A percentile compares a stretch with the other conserved stretches of the same genome.
Evolutionary conservation across 179 eudicot genomes (phyloP).

Genomic region (Monotropa hypopitys): DNA sequence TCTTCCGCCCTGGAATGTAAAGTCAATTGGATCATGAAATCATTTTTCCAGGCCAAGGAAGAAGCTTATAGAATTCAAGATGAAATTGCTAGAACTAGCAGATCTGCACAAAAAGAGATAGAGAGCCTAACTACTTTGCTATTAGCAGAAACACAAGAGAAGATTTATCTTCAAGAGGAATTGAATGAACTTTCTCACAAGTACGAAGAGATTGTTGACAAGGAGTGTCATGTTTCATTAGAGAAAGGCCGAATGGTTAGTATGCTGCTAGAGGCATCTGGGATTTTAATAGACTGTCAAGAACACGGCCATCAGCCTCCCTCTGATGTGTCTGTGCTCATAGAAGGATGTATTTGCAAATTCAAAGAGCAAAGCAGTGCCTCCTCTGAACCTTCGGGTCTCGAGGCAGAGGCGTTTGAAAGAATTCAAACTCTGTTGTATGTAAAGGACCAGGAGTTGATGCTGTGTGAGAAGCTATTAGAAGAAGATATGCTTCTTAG

Average conservation of each 20-base stretch:
- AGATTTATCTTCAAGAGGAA: slow-evolving; percentile 39
- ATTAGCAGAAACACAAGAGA: slow-evolving; percentile 48
- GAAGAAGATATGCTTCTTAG: slow-evolving; percentile 44
- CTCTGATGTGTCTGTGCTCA: slow-evolving; percentile 30
- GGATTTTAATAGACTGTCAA: slow-evolving; percentile 22
- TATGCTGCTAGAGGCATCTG: slow-evolving; percentile 54
- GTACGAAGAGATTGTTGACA: slow-evolving; percentile 30
- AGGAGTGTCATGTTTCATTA: slow-evolving; percentile 34
- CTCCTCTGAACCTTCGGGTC: slow-evolving; percentile 26
- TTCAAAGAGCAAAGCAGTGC: slow-evolving; percentile 32
- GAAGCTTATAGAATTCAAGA: slow-evolving; percentile 41
- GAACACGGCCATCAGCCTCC: slow-evolving; percentile 14
- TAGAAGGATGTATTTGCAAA: slow-evolving; percentile 44
- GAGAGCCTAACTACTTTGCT: slow-evolving; percentile 40
- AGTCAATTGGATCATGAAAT: slow-evolving; percentile 56
- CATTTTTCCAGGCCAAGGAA: slow-evolving; percentile 37
- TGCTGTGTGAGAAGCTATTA: slow-evolving; percentile 37
- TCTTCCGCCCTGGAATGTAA: slow-evolving; percentile 52
- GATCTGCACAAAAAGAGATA: slow-evolving; percentile 41
- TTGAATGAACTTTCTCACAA: slow-evolving; percentile 39
- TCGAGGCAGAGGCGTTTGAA: slow-evolving; percentile 33
- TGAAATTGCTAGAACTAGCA: slow-evolving; percentile 29
- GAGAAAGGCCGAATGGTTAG: slow-evolving; percentile 49
- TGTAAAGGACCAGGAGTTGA: slow-evolving; percentile 45
- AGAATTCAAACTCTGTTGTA: slow-evolving; percentile 49